Base-by-base conservation (phyloP, 2,329 filamentous ascomycete genomes). In the Xylaria multiplex region DNA sequence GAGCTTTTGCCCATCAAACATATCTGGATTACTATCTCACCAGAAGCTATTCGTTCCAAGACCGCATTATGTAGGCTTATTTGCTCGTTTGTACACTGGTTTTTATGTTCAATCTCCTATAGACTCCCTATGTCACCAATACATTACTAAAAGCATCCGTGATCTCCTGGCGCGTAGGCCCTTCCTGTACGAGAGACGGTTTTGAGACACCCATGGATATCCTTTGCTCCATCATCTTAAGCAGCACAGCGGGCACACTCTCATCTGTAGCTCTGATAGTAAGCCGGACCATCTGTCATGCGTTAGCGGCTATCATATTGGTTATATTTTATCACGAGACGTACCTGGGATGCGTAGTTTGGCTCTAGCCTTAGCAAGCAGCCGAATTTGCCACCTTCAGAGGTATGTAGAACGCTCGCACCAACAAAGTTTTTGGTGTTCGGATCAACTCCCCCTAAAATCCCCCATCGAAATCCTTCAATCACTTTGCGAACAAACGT, bases 201-300 rank as follows among this genome's bases (percentile, higher is more conserved):
- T 79, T 82, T 35, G 82, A 81, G 27, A 80, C 72, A 5, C 88
- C 88, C 7, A 79, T 77, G 7, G 90, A 85, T 54, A 98, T 83
- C 68, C 91, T 87, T 69, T 95, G 92, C 76, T 96, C 91, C 93
- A 99, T 97, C 64, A 92, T 82, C 78, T 93, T 94, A 74, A 96
- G 82, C 63, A 99, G 78, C 22, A 95, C 85, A 1, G 88, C 85
- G 7, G 96, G 93, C 0, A 99, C 93, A 37, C 85, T 87, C 76
- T 98, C 96, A 75, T 98, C 95, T 1, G 96, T 99, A 6, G 95
- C 96, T 69, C 96, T 88, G 73, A 99, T 91, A 0, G 96, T 99
- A 67, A 98, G 84, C 59, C 96, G 94, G 74, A 96, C 92, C 93
- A 97, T 97, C 96, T 76, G 60, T 67, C 24, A 53, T 2, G 3